These are phyloP conservation scores for Pichia sp. DNA, from an alignment of 1,139 yeast species.

Conservation along the genomic window DNA sequence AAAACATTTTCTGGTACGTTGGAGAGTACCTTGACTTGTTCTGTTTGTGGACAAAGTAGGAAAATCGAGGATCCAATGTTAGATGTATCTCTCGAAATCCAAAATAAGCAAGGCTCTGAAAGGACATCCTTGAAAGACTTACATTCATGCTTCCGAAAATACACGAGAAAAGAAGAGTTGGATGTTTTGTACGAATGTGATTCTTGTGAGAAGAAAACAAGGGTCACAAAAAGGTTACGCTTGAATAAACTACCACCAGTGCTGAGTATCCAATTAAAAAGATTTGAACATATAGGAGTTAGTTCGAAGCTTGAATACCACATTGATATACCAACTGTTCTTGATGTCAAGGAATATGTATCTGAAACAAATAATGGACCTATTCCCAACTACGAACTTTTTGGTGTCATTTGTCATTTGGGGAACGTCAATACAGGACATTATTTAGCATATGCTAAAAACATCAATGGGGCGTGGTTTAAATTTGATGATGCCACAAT, in stretches of 20 bases:
- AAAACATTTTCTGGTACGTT: constrained; percentile 71
- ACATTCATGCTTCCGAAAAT: constrained; percentile 66
- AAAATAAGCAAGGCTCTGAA: constrained; percentile 26
- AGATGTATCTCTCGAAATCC: constrained; percentile 79
- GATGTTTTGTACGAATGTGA: constrained; percentile 72
- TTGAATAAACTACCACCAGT: constrained; percentile 71
- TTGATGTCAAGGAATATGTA: constrained; percentile 66
- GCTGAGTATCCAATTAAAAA: constrained; percentile 75
- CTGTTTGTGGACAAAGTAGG: constrained; percentile 59
- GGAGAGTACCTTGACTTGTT: constrained; percentile 71
- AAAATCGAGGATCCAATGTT: constrained; percentile 82
- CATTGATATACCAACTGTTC: constrained; percentile 64
- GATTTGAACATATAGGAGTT: constrained; percentile 72
- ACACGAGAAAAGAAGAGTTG: constrained; percentile 70
- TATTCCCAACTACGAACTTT: constrained; percentile 51
- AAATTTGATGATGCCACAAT: constrained; percentile 87
- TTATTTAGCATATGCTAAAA: constrained; percentile 75
- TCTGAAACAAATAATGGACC: constrained; percentile 22
- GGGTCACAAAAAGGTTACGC: constrained; percentile 67
- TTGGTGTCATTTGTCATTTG: constrained; percentile 81
- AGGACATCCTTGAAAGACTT: constrained; percentile 32
- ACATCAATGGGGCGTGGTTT: constrained; percentile 72
- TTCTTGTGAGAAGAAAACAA: constrained; percentile 56
- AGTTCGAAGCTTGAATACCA: constrained; percentile 74
- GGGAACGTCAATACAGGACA: constrained; percentile 96